Evolutionary conservation across 2,329 filamentous ascomycete genomes (phyloP), one percentile per base, ranked within the genome.

Genomic region (Elsinoe perseae): DNA sequence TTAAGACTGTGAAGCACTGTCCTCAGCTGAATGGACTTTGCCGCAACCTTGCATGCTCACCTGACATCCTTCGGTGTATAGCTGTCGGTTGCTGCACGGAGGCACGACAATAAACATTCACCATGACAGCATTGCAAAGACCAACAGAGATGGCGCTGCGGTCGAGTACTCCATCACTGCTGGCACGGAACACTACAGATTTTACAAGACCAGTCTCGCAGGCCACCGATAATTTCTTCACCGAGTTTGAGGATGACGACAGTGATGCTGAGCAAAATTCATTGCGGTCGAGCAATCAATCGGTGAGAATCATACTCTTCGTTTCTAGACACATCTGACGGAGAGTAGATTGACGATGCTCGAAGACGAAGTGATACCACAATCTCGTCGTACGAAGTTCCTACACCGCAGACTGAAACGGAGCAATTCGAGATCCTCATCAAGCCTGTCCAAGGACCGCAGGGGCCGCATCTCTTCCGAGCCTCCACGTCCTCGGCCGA

Each of bases 391-490:
- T 90, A 87, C 65, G 90, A 95, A 68, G 79, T 84, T 2, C 82
- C 82, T 27, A 95, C 91, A 23, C 91, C 91, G 16, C 80, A 82
- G 60, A 86, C 86, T 44, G 78, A 78, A 62, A 62, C 58, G 16
- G 66, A 64, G 36, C 77, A 80, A 61, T 88, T 84, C 64, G 77
- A 82, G 52, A 79, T 85, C 61, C 79, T 83, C 20, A 83, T 69
- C 58, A 86, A 86, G 69, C 78, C 84, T 28, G 83, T 92, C 5
- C 80, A 89, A 67, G 91, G 91, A 0, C 91, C 91, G 1, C 80
- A 80, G 62, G 91, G 91, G 1, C 91, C 91, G 8, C 91, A 95
- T 72, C 79, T 95, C 14, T 95, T 95, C 71, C 83, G 87, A 62
- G 80, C 79, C 58, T 89, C 86, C 18, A 77, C 81, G 57, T 78